These are phyloP conservation scores for Penicillium cataractarum DNA, from an alignment of 495 filamentous ascomycete species.

Conservation along the genomic window DNA sequence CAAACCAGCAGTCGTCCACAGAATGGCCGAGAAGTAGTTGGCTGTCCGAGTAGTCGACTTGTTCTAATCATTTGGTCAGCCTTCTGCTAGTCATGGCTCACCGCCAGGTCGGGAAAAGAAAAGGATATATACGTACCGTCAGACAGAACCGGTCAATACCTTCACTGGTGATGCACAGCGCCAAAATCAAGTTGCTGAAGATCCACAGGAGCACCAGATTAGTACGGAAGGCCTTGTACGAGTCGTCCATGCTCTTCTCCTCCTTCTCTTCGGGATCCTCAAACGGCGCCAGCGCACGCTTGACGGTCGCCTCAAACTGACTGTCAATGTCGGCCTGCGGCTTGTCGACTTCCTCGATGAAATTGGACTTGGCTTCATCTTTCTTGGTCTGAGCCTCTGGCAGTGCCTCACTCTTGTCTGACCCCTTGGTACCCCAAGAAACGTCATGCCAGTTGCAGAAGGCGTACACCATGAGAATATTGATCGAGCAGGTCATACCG, in stretches of 20 bases:
- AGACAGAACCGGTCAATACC: constrained; percentile 77
- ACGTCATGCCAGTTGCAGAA: constrained; percentile 99
- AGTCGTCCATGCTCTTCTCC: constrained; percentile 86
- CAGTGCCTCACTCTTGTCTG: constrained; percentile 91
- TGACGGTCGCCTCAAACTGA: constrained; percentile 93
- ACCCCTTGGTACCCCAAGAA: constrained; percentile 98
- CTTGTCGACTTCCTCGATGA: constrained; percentile 94
- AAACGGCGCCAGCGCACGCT: constrained; percentile 83
- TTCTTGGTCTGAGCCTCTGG: constrained; percentile 85
- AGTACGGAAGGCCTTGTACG: constrained; percentile 97
- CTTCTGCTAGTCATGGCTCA: background rate
- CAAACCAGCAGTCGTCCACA: constrained; percentile 84
- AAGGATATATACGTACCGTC: constrained; percentile 60
- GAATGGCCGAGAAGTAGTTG: constrained; percentile 86
- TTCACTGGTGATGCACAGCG: constrained; percentile 83
- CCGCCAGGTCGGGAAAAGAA: background rate
- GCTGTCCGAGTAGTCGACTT: constrained; percentile 70
- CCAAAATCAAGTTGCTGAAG: constrained; percentile 84
- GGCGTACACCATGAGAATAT: constrained; percentile 95
- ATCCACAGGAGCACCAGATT: constrained; percentile 89
- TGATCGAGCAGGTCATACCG: constrained; percentile 95
- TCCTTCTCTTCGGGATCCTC: constrained; percentile 69
- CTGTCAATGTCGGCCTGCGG: constrained; percentile 97
- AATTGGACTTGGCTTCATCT: constrained; percentile 76
- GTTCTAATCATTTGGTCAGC: constrained; percentile 24